Evolutionary conservation across 768 basidiomycete genomes (phyloP).

Genomic region (Gymnopilus dilepis): DNA sequence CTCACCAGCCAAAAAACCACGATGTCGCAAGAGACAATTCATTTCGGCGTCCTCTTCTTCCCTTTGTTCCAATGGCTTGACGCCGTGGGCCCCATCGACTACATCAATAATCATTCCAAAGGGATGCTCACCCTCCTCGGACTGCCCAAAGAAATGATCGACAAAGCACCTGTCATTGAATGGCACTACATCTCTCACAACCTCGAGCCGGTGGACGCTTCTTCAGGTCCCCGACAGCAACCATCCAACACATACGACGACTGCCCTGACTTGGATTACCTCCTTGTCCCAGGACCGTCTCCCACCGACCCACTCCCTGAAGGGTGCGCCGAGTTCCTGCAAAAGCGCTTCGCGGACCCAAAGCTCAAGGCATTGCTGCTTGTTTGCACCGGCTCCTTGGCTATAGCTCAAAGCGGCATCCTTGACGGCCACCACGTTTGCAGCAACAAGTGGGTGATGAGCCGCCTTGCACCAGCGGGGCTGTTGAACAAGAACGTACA

Average conservation of each 20-base stretch:
- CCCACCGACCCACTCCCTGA: slow-evolving; percentile 17
- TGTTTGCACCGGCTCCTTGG: slow-evolving; percentile 28
- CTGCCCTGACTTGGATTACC: slow-evolving; percentile 31
- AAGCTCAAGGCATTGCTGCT: slow-evolving; percentile 24
- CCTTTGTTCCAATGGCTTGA: slow-evolving; percentile 30
- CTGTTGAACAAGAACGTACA: slow-evolving; percentile 27
- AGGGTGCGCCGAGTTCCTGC: slow-evolving; percentile 24
- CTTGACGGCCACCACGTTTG: slow-evolving; percentile 29
- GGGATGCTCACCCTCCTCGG: background rate
- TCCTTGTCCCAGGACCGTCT: slow-evolving; percentile 31
- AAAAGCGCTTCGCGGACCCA: slow-evolving; percentile 19
- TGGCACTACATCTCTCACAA: slow-evolving; percentile 31
- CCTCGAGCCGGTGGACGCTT: slow-evolving; percentile 21
- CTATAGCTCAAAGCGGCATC: slow-evolving; percentile 27
- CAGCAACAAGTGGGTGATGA: slow-evolving; percentile 26
- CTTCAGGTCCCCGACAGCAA: slow-evolving; percentile 24
- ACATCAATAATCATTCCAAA: slow-evolving; percentile 27
- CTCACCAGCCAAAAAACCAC: background rate
- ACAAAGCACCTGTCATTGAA: slow-evolving; percentile 27
- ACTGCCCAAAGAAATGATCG: slow-evolving; percentile 7
- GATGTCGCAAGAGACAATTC: slow-evolving; percentile 7
- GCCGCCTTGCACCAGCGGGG: slow-evolving; percentile 13
- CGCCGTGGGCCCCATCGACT: slow-evolving; percentile 28
- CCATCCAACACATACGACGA: slow-evolving; percentile 27
- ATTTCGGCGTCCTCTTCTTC: slow-evolving; percentile 27